Conservation (phyloP, 495 filamentous ascomycete genomes). For the Penicillium riverlandense region DNA sequence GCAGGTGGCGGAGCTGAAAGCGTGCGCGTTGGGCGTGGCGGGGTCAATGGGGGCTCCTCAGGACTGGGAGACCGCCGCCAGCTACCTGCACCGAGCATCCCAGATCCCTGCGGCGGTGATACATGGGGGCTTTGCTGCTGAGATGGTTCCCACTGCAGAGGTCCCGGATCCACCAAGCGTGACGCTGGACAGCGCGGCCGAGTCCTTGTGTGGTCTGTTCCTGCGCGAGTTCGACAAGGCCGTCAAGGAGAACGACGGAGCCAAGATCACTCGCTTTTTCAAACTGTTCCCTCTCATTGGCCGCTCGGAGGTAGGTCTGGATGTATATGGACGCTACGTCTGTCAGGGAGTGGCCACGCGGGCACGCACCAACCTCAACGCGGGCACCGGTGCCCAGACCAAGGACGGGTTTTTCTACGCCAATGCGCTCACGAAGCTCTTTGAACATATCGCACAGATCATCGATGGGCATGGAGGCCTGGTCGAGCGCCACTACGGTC, state of each 20-base stretch:
- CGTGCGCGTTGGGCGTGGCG: conserved; percentile 89
- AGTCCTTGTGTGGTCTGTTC: conserved; percentile 82
- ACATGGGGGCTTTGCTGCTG: conserved; percentile 79
- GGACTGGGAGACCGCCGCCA: conserved; percentile 96
- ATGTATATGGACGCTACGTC: conserved; percentile 92
- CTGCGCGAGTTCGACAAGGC: conserved; percentile 93
- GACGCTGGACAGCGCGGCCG: conserved; percentile 79
- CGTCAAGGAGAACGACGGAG: conserved; percentile 72
- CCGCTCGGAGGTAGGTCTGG: conserved; percentile 77
- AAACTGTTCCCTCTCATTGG: conserved; percentile 96
- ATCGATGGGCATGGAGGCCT: conserved; percentile 83
- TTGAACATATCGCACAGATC: conserved; percentile 96
- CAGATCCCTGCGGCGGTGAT: conserved; percentile 74
- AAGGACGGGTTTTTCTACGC: conserved; percentile 84
- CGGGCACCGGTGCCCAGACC: conserved; percentile 48
- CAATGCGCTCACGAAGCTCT: conserved; percentile 80
- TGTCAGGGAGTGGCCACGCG: conserved; percentile 83
- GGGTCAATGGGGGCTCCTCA: conserved; percentile 96
- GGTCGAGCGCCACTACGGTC: conserved; percentile 89
- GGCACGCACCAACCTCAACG: conserved; percentile 73
- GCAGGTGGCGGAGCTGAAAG: conserved; percentile 91
- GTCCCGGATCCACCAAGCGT: conserved; percentile 85
- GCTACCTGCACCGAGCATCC: conserved; percentile 74
- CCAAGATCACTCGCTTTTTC: conserved; percentile 90
- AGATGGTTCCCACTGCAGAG: conserved; percentile 91